Evolutionary conservation across 495 filamentous ascomycete genomes (phyloP), one percentile per base, ranked within the genome.

Genomic region (Tricharina praecox): DNA sequence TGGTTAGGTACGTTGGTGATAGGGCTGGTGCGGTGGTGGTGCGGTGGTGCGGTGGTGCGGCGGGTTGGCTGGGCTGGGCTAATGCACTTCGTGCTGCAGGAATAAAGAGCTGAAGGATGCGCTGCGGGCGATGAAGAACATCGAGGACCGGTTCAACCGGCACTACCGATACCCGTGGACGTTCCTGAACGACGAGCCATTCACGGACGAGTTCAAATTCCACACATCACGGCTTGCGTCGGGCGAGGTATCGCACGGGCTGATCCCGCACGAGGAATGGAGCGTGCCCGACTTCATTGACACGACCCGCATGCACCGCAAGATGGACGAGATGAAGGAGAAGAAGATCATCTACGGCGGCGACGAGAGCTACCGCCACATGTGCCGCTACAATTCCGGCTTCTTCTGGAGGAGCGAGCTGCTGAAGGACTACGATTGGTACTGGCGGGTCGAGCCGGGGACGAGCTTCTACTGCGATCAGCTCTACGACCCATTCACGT

Each of bases 101-200:
- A 48, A 48, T n/a, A 16, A 19, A 8, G 45, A 48, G 24, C 35
- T 21, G 33, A 26, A 26, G 16, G 45, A 48, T 39, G 45, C 45
- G 7, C 34, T 48, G 15, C 9, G 7, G 33, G 21, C 45, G 16
- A 48, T 48, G 23, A 60, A 60, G 35, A 54, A 61, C 47, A 60
- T 61, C 23, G 58, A 61, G 45, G 56, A 61, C 35, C 53, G 58
- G 19, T 61, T 61, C 43, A 97, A 97, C 63, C 72, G 75, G 67
- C 93, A 97, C 61, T 97, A 95, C 73, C 95, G 96, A 65, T 97
- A 97, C 62, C 90, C 90, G 25, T 97, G 90, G 81, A 95, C 86
- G 33, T 97, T 97, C 67, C 85, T 97, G 67, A 97, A 97, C 66
- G 88, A 97, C 60, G 78, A 79, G 36, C 81, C 80, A 11, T 97